These are phyloP conservation scores for Daldinia sp. DNA, from an alignment of 2,329 filamentous ascomycete species.

Conservation along the genomic window DNA sequence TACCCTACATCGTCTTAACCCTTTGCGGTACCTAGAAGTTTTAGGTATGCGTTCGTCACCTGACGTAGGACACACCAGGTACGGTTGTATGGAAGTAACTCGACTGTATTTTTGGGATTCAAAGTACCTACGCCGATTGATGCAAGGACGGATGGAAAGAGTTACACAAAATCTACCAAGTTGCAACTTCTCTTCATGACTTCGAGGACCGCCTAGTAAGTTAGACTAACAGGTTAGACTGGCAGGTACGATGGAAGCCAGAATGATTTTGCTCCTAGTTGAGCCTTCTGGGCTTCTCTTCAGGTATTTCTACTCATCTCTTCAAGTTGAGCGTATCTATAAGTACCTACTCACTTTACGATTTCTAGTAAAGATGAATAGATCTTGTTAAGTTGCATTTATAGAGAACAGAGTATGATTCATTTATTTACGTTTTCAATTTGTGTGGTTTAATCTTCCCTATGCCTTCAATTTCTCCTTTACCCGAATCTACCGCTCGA, in stretches of 20 bases:
- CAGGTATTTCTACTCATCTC: not conserved
- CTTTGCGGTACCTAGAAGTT: slow-evolving; percentile 28
- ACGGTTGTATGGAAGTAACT: not conserved
- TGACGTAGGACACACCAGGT: not conserved
- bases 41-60: slow-evolving; percentile 21
- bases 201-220: not conserved
- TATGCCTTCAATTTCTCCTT: slow-evolving; percentile 56
- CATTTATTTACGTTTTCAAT: not conserved
- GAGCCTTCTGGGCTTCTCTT: not conserved
- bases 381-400: not conserved
- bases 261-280: slow-evolving; percentile 1
- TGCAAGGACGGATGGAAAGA: not conserved
- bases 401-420: not conserved
- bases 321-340: slow-evolving; percentile 13
- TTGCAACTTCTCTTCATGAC: not conserved
- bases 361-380: not conserved
- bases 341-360: not conserved
- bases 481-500: slow-evolving; percentile 63
- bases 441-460: not conserved
- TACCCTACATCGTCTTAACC: slow-evolving; percentile 19
- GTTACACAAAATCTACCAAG: not conserved
- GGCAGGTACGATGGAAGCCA: slow-evolving; percentile 17
- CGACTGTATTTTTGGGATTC: no score
- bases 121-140: no score
- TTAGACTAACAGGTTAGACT: not conserved